A percentile compares a stretch with the other conserved stretches of the same genome.
Conservation (phyloP, 2,329 filamentous ascomycete genomes). For the Catunica adiposa region DNA sequence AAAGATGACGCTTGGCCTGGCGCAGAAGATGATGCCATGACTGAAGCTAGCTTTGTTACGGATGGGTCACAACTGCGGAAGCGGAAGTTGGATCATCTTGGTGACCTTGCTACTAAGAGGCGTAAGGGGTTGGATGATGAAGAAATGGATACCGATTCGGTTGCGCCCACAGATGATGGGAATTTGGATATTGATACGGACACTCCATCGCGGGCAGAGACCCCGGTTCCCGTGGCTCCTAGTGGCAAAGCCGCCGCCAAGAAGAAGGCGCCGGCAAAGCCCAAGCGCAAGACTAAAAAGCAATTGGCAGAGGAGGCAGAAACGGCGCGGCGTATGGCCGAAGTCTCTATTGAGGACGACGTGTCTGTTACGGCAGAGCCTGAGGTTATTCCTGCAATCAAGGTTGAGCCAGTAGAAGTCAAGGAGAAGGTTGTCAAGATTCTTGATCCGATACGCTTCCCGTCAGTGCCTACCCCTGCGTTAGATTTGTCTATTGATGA, state of each 20-base stretch:
- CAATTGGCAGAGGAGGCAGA: conserved; percentile 53
- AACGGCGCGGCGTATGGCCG: conserved; percentile 31
- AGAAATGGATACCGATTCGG: conserved; percentile 49
- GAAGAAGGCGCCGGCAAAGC: conserved; percentile 28
- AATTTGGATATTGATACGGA: conserved; percentile 29
- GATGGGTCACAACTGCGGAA: conserved; percentile 45
- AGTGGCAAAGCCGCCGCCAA: conserved; percentile 37
- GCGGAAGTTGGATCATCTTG: conserved; percentile 45
- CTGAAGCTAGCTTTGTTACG: conserved; percentile 52
- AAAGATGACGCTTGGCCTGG: conserved; percentile 34
- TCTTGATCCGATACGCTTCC: conserved; percentile 31
- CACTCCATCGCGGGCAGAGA: conserved; percentile 29
- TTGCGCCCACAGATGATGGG: conserved; percentile 30
- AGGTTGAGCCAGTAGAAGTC: conserved; percentile 16
- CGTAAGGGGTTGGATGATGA: conserved; percentile 69
- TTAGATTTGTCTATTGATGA: conserved; percentile 30
- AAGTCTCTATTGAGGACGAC: conserved; percentile 3
- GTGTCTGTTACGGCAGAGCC: conserved; percentile 15
- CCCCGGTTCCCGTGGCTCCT: conserved; percentile 23
- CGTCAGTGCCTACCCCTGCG: conserved; percentile 31
- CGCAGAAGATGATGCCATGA: conserved; percentile 49
- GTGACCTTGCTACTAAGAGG: conserved; percentile 48
- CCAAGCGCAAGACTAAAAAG: conserved; percentile 66
- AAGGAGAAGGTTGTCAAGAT: conserved; percentile 21
- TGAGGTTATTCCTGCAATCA: neutral